Percentiles rank a stretch among this genome's conserved stretches.
phyloP scores from a whole-genome alignment of 805 yeast genomes.

The Candida quercuum region DNA sequence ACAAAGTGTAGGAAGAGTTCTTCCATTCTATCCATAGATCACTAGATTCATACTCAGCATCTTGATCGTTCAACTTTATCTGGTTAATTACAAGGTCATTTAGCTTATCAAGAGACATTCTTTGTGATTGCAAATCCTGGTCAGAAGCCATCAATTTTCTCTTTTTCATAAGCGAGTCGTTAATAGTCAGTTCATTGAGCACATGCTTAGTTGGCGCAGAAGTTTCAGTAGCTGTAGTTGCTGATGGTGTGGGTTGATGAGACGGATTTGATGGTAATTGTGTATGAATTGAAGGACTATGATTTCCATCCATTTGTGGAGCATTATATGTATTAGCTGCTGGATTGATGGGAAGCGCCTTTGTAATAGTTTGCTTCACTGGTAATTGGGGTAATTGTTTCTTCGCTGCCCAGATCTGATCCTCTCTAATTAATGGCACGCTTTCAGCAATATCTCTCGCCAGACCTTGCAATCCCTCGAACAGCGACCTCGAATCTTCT shows the following conservation, averaged over 20 bases:
- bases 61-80: conserved; percentile 23
- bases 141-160: conserved; percentile 13
- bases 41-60: conserved; percentile 18
- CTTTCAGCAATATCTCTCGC: conserved; percentile 5
- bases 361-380: background rate
- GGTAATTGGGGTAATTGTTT: too few species aligned
- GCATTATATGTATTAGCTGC: background rate
- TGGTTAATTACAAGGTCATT: conserved; percentile 5
- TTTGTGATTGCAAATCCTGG: conserved; percentile 16
- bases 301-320: background rate
- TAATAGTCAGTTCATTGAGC: too few species aligned
- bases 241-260: too few species aligned
- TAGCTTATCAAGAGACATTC: conserved; percentile 6
- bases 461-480: conserved; percentile 11
- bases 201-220: too few species aligned
- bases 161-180: too few species aligned
- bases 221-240: background rate
- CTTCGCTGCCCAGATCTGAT: conserved; percentile 1
- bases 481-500: conserved; percentile 4
- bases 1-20: conserved; percentile 15
- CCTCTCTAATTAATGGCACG: conserved; percentile 2
- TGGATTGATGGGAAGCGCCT: too few species aligned
- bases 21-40: conserved; percentile 23
- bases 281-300: too few species aligned
- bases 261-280: too few species aligned